Percentiles rank a stretch among this genome's conserved stretches.
Conservation (phyloP, 208 protist genomes). For the Trypanosoma lewisi region DNA sequence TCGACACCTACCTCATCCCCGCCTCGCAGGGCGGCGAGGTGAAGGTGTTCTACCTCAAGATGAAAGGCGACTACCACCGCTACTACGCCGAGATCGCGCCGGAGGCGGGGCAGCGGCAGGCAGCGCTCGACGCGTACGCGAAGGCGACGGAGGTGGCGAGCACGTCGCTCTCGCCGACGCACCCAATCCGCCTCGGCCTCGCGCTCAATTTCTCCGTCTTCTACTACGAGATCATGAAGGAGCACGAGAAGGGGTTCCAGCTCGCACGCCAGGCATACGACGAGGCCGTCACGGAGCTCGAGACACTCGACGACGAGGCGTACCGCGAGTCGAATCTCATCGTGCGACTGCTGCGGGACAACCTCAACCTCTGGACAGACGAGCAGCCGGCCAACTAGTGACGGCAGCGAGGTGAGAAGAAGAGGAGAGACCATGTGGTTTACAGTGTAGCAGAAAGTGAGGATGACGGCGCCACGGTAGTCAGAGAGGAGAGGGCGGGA, state of each 20-base stretch:
- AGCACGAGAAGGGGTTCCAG: conserved; percentile 92
- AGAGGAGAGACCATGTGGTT: no score
- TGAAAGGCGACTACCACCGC: conserved; percentile 96
- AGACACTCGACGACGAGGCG: conserved; percentile 96
- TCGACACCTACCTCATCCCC: conserved; percentile 97
- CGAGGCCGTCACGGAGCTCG: conserved; percentile 96
- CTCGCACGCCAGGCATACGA: conserved; percentile 94
- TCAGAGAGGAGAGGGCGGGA: no score
- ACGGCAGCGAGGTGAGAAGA: neutral
- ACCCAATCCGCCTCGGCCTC: conserved; percentile 99
- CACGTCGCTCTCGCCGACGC: conserved; percentile 90
- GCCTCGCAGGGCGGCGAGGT: conserved; percentile 83
- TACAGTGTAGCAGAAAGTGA: no score
- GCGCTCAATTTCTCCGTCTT: conserved; percentile 99
- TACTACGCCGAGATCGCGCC: conserved; percentile 98
- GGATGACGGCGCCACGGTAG: no score
- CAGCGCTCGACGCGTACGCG: conserved; percentile 87
- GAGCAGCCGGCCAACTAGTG: conserved; percentile 66
- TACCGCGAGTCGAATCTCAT: conserved; percentile 99
- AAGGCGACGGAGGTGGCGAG: conserved; percentile 88
- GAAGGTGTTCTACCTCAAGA: conserved; percentile 96
- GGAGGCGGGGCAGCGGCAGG: conserved; percentile 81
- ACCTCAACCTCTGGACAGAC: conserved; percentile 98
- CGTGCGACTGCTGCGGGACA: conserved; percentile 99
- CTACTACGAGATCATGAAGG: conserved; percentile 99